Evolutionary conservation across 805 yeast species (phyloP), one percentile per base, ranked within the genome.

Genomic region (Candida broadrunensis): DNA sequence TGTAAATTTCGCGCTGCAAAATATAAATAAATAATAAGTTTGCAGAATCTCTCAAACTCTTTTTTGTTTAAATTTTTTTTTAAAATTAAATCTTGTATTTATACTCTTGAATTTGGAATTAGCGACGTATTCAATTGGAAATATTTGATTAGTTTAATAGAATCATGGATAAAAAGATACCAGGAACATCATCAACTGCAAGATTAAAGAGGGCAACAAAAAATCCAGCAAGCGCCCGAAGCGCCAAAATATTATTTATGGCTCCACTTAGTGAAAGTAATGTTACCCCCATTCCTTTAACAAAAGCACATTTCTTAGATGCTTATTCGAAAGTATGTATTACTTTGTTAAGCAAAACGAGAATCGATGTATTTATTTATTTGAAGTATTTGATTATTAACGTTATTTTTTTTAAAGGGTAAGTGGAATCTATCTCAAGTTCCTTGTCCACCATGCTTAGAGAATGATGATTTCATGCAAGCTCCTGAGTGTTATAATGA

Each of bases 401-500:
- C 29, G 5, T 11, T 11, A 9, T 26, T 11, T 26, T 9, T 24
- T 72, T 35, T 61, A 5, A 17, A 71, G 63, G 83, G 81, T 2
- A 75, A 72, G 47, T 71, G 78, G 77, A 78, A 79, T 43, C 53
- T 81, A 6, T 76, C 83, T 0, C 63, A 62, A 15, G 73, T 81
- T 2, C 70, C 73, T 2, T 64, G 80, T 38, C 91, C 91, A 0
- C 60, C 73, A 0, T 75, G 82, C 46, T 68, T 79, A 42, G 54
- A 64, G 16, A 45, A 45, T 17, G 55, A 60, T 4, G 77, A 78
- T 2, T 61, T 78, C 38, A 65, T 83, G 63, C 66, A 70, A 21
- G 80, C 90, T 0, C 91, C 91, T 0, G 78, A 72, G 17, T 67
- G 78, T 34, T 71, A 71, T 48, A 60, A 72, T 35, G 89, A 84